Base-by-base conservation (phyloP, 306 rosid species). In the Hippophae tibetana region DNA sequence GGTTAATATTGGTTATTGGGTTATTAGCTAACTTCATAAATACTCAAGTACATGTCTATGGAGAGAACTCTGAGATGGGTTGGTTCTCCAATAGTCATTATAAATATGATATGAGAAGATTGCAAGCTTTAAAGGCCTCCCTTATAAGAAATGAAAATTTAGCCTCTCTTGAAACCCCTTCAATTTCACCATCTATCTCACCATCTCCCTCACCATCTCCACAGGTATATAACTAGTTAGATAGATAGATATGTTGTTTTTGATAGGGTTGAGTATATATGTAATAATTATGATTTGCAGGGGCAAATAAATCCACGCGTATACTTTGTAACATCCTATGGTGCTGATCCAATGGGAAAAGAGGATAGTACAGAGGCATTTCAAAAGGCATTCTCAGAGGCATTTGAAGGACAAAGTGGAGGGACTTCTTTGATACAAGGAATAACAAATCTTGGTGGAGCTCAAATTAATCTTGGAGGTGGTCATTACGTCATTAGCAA, bases 311-410 rank as follows among this genome's bases (percentile, higher is more conserved):
- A 73, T 62, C 44, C 81, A 49, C 68, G 74, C 5, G 83, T 76
- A 43, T 85, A 78, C 69, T 80, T 7, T 60, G 88, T 80, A 55
- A 92, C 93, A 38, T 56, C 81, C 0, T 92, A 79, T 59, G 99
- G 99, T 4, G 96, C 93, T 42, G 99, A 92, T 70, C 93, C 96
- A 13, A 85, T 86, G 0, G 99, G 95, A 5, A 75, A 55, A 47
- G 67, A 51, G 26, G 99, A 92, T 56, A 92, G 99, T 68, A 88
- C 93, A 1, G 82, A 74, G 7, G 92, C 93, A 3, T 43, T 92
- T 23, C 77, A 76, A 13, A 55, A 49, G 66, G 96, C 87, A 56
- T 79, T 92, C 48, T 70, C 80, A 46, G 96, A 81, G 45, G 96
- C 89, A 57, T 43, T 62, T 10, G 63, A 72, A 25, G 77, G 63